A percentile compares a stretch with the other conserved stretches of the same genome.
phyloP scores from a whole-genome alignment of 805 yeast species.

The Sungouiella thailandica region DNA sequence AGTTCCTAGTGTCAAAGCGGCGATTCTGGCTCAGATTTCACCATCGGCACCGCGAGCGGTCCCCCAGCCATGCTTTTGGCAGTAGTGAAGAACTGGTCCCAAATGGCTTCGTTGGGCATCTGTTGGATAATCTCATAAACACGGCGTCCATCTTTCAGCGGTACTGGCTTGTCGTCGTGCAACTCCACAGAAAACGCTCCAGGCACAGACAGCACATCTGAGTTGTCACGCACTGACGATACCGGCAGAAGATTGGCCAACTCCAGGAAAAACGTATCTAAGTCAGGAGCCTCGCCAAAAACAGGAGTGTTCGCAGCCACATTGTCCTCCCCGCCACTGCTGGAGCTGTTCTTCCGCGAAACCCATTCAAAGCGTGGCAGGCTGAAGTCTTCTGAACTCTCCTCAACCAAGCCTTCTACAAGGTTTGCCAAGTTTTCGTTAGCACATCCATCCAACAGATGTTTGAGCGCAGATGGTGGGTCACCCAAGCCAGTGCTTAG shows the following conservation, averaged over 20 bases:
- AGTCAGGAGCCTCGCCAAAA: neutral
- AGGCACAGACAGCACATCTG: neutral
- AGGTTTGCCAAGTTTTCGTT: slow-evolving; percentile 36
- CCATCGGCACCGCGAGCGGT: neutral
- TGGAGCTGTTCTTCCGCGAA: slow-evolving; percentile 2
- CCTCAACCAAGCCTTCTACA: slow-evolving; percentile 24
- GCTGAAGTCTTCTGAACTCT: neutral
- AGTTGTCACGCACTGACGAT: slow-evolving; percentile 4
- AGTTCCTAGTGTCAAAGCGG: too few relatives aligned
- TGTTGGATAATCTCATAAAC: slow-evolving; percentile 59
- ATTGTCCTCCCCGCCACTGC: neutral
- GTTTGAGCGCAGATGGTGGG: neutral
- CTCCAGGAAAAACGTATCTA: slow-evolving; percentile 47
- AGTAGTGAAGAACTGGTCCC: slow-evolving; percentile 58
- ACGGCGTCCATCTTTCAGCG: slow-evolving; percentile 43
- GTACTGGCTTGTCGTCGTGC: neutral
- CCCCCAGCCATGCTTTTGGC: neutral
- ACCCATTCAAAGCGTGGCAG: slow-evolving; percentile 7
- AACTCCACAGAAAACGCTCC: neutral
- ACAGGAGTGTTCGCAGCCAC: neutral
- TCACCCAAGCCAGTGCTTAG: neutral
- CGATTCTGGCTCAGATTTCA: slow-evolving; percentile 2
- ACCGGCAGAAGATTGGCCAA: slow-evolving; percentile 30
- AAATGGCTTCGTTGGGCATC: slow-evolving; percentile 59
- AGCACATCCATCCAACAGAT: slow-evolving; percentile 12